Evolutionary conservation across 1,139 yeast species (phyloP).

Genomic region (Debaryomyces nepalensis): DNA sequence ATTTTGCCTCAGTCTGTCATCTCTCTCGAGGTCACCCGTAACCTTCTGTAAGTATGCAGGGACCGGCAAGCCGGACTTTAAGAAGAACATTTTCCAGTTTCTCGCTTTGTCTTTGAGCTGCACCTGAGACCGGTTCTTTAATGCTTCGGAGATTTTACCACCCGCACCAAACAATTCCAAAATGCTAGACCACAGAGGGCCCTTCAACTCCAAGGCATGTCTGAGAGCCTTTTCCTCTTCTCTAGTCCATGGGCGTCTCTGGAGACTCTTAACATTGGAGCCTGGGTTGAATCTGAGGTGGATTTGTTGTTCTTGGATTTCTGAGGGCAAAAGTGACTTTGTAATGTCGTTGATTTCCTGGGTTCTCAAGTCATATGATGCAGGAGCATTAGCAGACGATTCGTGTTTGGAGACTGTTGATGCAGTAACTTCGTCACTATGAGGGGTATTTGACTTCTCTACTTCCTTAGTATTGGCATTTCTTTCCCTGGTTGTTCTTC

Average conservation of each 20-base stretch:
- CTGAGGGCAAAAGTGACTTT: constrained; percentile 47
- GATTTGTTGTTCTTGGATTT: constrained; percentile 51
- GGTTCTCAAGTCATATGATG: constrained; percentile 14
- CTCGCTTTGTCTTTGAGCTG: constrained; percentile 95
- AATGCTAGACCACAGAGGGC: constrained; percentile 93
- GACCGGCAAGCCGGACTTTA: constrained; percentile 70
- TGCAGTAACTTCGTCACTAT: constrained; percentile 30
- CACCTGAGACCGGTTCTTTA: constrained; percentile 86
- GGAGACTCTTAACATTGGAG: constrained; percentile 30
- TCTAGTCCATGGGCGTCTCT: constrained; percentile 80
- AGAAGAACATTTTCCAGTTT: constrained; percentile 86
- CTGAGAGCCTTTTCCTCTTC: constrained; percentile 88
- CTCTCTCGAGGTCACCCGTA: constrained; percentile 81
- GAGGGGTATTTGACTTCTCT: constrained; percentile 25
- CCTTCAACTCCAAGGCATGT: constrained; percentile 79
- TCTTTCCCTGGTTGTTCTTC: constrained; percentile 32
- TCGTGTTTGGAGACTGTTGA: constrained; percentile 10
- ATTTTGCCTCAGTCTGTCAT: constrained; percentile 38
- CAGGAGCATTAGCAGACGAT: constrained; percentile 1
- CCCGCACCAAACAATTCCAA: constrained; percentile 90
- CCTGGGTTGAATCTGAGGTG: constrained; percentile 42
- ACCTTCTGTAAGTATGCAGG: constrained; percentile 82
- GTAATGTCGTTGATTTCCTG: constrained; percentile 32
- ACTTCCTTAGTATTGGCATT: constrained; percentile 11
- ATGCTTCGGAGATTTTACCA: constrained; percentile 79